These are phyloP conservation scores for Rubia peregrina DNA, from an alignment of 305 asterid genomes.

Conservation along the genomic window DNA sequence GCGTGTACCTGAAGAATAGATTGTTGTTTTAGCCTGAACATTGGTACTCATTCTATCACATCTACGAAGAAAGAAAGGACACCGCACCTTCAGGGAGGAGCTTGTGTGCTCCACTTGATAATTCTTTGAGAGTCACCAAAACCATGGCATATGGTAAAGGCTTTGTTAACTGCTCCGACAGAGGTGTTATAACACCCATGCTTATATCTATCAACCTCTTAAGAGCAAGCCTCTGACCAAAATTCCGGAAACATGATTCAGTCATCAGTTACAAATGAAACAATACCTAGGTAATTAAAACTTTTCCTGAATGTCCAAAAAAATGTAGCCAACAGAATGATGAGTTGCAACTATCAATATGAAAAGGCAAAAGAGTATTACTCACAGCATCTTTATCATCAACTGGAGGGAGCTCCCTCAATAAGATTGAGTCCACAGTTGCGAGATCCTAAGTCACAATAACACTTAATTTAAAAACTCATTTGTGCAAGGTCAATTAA, in stretches of 20 bases:
- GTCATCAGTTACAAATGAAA: constrained; percentile 16
- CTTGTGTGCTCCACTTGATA: constrained; percentile 77
- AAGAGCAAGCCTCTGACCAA: constrained; percentile 80
- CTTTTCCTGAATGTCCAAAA: neutral
- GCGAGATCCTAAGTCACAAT: constrained; percentile 67
- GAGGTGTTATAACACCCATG: constrained; percentile 95
- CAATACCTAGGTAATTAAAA: neutral
- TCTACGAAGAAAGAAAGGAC: constrained; percentile 2
- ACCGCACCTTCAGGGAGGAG: constrained; percentile 79
- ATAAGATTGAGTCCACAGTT: constrained; percentile 89
- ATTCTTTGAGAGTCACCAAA: constrained; percentile 68
- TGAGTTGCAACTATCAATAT: neutral
- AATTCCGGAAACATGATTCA: constrained; percentile 17
- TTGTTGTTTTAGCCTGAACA: constrained; percentile 11
- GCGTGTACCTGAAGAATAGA: constrained; percentile 60
- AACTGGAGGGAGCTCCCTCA: constrained; percentile 86
- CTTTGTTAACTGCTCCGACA: constrained; percentile 89
- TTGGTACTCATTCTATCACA: neutral
- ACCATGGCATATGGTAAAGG: constrained; percentile 80
- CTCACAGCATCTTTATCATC: constrained; percentile 87
- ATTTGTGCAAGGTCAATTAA: constrained; percentile 16
- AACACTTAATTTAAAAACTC: constrained; percentile 13
- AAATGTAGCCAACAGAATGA: neutral
- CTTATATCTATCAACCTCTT: constrained; percentile 83
- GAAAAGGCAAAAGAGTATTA: constrained; percentile 13